A percentile compares a stretch with the other conserved stretches of the same genome.
Evolutionary conservation across 768 basidiomycete genomes (phyloP).

Genomic region (Hortiboletus campestris): DNA sequence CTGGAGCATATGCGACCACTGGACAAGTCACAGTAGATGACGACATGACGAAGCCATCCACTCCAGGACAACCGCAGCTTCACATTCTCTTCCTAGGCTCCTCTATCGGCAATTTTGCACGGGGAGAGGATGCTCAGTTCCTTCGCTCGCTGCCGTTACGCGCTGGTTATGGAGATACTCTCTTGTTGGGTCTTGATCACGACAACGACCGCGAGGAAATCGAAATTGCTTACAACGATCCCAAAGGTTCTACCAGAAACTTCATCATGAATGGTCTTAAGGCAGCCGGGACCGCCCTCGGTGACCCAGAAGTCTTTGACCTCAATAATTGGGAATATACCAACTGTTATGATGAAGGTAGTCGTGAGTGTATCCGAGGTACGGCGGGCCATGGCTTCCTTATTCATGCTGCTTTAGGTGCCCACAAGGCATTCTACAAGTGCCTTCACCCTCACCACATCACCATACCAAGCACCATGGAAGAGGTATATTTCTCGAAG

Average conservation of each 20-base stretch:
- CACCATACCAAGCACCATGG: constrained; percentile 43
- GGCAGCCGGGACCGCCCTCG: constrained; percentile 65
- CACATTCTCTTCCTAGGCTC: constrained; percentile 93
- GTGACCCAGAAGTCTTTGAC: constrained; percentile 62
- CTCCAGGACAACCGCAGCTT: constrained; percentile 54
- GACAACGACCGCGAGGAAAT: constrained; percentile 68
- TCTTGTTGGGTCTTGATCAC: constrained; percentile 90
- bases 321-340: constrained; percentile 76
- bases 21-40: constrained; percentile 2
- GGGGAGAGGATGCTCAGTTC: constrained; percentile 68
- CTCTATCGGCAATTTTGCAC: constrained; percentile 85
- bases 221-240: constrained; percentile 85
- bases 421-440: constrained; percentile 82
- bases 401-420: constrained; percentile 44
- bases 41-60: constrained; percentile 36
- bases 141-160: constrained; percentile 77
- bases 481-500: constrained; percentile 53
- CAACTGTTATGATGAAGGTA: constrained; percentile 53
- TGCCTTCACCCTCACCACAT: constrained; percentile 63
- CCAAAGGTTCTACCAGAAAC: constrained; percentile 60
- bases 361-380: constrained; percentile 36
- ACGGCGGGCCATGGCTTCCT: not conserved
- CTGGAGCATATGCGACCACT: constrained; percentile 37
- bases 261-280: constrained; percentile 89
- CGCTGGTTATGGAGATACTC: constrained; percentile 71